Evolutionary conservation across 192 early-diverging fungal genomes (phyloP).

Genomic region (Coemansia sp.): DNA sequence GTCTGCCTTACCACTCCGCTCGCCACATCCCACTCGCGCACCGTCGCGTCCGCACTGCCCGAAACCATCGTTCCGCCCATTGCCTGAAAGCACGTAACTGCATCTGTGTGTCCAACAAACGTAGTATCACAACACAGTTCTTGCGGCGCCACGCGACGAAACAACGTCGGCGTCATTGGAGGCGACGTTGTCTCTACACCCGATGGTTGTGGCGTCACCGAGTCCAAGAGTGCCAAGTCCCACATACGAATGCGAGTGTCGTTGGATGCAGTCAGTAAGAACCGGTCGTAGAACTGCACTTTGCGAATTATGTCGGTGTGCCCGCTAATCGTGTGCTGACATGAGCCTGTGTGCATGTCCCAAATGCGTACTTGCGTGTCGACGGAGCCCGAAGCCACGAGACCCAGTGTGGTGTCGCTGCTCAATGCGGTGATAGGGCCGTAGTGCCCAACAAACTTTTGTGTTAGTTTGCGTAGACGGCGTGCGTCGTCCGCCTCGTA

Average conservation of each 20-base stretch:
- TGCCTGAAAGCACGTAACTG: constrained; percentile 52
- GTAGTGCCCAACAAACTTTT: constrained; percentile 58
- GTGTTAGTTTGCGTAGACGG: constrained; percentile 26
- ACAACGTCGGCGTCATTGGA: constrained; percentile 50
- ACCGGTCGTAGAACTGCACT: constrained; percentile 43
- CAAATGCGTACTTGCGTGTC: constrained; percentile 72
- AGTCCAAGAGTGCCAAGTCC: constrained; percentile 62
- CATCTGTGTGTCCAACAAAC: constrained; percentile 34
- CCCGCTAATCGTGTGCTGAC: constrained; percentile 34
- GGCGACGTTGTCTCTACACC: neutral
- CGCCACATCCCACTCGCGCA: constrained; percentile 76
- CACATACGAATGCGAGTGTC: constrained; percentile 70
- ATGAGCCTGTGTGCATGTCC: constrained; percentile 50
- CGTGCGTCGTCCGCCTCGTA: constrained; percentile 38
- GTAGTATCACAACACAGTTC: constrained; percentile 43
- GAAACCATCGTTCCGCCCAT: constrained; percentile 48
- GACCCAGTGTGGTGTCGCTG: constrained; percentile 58
- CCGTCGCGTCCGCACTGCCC: constrained; percentile 73
- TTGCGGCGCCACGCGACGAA: constrained; percentile 18
- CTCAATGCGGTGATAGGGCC: constrained; percentile 61
- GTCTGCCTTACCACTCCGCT: constrained; percentile 64
- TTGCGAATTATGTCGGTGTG: constrained; percentile 39
- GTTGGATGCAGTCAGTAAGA: constrained; percentile 62
- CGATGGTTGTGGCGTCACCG: constrained; percentile 51
- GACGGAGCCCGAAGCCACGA: constrained; percentile 63